Conservation (phyloP, 2,329 filamentous ascomycete genomes). For the Colletotrichum horii region DNA sequence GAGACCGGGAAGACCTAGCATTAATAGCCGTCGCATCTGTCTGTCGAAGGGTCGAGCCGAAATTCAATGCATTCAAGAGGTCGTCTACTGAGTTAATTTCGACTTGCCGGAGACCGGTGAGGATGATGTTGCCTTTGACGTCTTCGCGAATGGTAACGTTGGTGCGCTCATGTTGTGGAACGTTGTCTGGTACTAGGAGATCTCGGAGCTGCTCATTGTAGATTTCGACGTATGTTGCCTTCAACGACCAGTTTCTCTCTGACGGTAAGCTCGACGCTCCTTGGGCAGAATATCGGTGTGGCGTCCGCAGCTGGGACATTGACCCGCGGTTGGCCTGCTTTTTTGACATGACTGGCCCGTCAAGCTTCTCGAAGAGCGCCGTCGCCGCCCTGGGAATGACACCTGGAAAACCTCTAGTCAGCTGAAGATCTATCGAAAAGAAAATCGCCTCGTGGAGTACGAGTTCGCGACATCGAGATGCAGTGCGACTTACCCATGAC, state of each 20-base stretch:
- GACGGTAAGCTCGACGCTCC: constrained; percentile 42
- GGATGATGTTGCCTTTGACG: constrained; percentile 88
- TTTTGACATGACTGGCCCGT: constrained; percentile 69
- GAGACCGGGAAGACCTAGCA: constrained; percentile 94
- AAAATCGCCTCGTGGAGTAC: neutral
- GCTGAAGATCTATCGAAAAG: neutral
- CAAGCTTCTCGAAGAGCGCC: constrained; percentile 86
- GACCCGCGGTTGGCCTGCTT: constrained; percentile 63
- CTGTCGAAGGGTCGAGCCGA: constrained; percentile 92
- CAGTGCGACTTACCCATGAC: constrained; percentile 73
- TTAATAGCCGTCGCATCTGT: constrained; percentile 98
- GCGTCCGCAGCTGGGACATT: constrained; percentile 80
- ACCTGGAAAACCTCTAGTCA: constrained; percentile 55
- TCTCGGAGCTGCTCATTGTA: constrained; percentile 97
- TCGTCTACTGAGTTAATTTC: constrained; percentile 92
- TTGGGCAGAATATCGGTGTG: constrained; percentile 75
- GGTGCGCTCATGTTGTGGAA: constrained; percentile 72
- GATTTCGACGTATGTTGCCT: constrained; percentile 94
- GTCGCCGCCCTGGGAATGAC: constrained; percentile 93
- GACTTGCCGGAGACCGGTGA: constrained; percentile 88
- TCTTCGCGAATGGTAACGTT: constrained; percentile 94
- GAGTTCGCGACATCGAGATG: neutral
- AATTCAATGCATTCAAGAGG: constrained; percentile 85
- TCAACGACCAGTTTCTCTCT: constrained; percentile 88
- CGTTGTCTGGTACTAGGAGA: constrained; percentile 79